Base-by-base conservation (phyloP, 1,139 yeast genomes). In the Candida gigantensis region DNA sequence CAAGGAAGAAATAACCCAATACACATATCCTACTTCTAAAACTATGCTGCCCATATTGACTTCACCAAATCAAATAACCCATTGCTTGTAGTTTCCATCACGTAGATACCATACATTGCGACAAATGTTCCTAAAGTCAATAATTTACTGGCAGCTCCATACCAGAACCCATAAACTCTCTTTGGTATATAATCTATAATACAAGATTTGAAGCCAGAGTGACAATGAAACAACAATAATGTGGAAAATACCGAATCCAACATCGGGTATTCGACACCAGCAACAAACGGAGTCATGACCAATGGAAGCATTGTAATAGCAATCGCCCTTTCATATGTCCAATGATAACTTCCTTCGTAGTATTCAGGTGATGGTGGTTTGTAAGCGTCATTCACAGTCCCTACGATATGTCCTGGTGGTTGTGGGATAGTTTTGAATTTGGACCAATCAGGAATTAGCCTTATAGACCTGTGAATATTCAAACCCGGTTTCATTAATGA, bases 151-250 rank as follows among this genome's bases (percentile, higher is more conserved):
- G 89, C 89, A 46, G 68, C 68, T 47, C 70, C 70, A 62, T 83
- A 81, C 72, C 74, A 77, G 24, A 69, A 58, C 28, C 92, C 92
- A 53, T 81, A 85, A 13, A 81, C 85, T 65, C 95, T 72, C 46
- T 67, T 70, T 37, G 96, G 97, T 45, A 90, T 82, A 64, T 89
- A 89, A 62, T 90, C 97, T 43, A 81, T 78, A 55, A 90, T 88
- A 66, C 96, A 87, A 27, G 95, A 73, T 53, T 81, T 81, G 64
- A 90, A 77, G 0, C 97, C 97, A 40, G 81, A 74, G 60, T 85
- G 86, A 41, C 83, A 73, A 65, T 90, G 97, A 50, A 79, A 72
- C 47, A 90, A 65, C 34, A 87, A 60, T 19, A 81, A 60, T 9
- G 82, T 69, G 24, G 84, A 75, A 45, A 87, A 66, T 4, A 80